These are phyloP conservation scores for Monosporascus ibericus DNA, from an alignment of 2,329 filamentous ascomycete species.

Conservation along the genomic window DNA sequence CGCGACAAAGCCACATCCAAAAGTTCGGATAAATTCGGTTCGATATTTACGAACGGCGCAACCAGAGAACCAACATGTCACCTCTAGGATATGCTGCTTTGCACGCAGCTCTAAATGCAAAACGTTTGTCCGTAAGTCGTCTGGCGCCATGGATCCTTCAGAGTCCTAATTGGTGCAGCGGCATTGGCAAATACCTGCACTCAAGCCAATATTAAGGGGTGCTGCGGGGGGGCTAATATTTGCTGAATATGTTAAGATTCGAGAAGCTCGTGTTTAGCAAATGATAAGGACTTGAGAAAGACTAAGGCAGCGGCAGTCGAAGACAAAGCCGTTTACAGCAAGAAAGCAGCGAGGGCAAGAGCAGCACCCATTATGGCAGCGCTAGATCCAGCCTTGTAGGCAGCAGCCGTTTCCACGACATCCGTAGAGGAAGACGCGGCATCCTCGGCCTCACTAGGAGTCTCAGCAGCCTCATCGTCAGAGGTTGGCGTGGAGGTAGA, in stretches of 20 bases:
- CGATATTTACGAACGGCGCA: not conserved
- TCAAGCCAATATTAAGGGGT: no score
- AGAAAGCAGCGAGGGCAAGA: not conserved
- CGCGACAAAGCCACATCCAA: not conserved
- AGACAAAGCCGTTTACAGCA: slow-evolving; percentile 3
- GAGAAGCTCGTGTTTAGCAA: no score
- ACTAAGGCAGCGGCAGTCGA: slow-evolving; percentile 2
- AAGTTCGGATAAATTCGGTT: not conserved
- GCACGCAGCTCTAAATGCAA: no score
- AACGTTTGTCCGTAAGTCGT: no score
- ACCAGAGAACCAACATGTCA: not conserved
- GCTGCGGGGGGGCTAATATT: no score
- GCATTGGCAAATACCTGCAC: no score
- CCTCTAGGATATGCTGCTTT: no score
- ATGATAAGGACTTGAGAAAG: not conserved
- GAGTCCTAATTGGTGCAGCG: no score
- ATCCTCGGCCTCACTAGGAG: not conserved
- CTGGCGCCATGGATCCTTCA: no score
- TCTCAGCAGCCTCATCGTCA: not conserved
- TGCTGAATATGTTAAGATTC: no score
- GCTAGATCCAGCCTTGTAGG: slow-evolving; percentile 1
- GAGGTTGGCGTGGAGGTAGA: not conserved
- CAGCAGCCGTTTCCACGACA: not conserved
- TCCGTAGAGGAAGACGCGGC: not conserved
- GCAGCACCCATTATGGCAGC: slow-evolving; percentile 1